Base-by-base conservation (phyloP, 192 early-diverging fungal species). In the Coemansia sp. region DNA sequence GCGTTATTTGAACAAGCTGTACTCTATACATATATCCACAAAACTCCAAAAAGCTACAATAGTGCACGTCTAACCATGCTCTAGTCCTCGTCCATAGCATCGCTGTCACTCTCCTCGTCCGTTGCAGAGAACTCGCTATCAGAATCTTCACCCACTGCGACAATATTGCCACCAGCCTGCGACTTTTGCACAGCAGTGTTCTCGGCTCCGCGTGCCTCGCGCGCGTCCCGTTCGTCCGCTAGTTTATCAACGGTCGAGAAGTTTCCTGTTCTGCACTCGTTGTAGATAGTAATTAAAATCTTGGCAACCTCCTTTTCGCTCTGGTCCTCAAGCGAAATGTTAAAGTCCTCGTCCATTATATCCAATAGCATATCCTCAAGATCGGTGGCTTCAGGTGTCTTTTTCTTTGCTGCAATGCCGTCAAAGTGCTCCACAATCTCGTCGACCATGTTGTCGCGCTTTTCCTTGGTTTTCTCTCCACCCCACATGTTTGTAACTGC, bases 401-500 rank as follows among this genome's bases (percentile, higher is more conserved):
- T 21, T 9, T 66, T 67, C 42, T 61, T 61, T 18, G 41, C 30
- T 23, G 49, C 66, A 15, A 51, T 33, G 48, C 75, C 65, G 53
- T 80, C 79, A 72, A 89, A 88, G 54, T 85, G 77, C 39, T 85
- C 83, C 13, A 84, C 77, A 24, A 90, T 71, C 34, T 82, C 72
- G 53, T 85, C 83, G 8, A 87, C 75, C 65, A 90, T 75, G 78
- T 82, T 81, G 17, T 84, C 86, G 41, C 85, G 78, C 69, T 90
- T 90, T n/a, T 82, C 84, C n/a, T 38, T 61, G 8, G 85, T 82
- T 23, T 84, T 80, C 7, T 64, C 67, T 39, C 87, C 88, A 46
- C 88, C 88, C 88, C 88, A 90, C 41, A 80, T 80, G 53, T 84
- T 79, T 33, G 87, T 79, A 1, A 90, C 86, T 2, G 88, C 88